phyloP scores from a whole-genome alignment of 1,284 basidiomycete species.

The Sanghuangporus weigelae region DNA sequence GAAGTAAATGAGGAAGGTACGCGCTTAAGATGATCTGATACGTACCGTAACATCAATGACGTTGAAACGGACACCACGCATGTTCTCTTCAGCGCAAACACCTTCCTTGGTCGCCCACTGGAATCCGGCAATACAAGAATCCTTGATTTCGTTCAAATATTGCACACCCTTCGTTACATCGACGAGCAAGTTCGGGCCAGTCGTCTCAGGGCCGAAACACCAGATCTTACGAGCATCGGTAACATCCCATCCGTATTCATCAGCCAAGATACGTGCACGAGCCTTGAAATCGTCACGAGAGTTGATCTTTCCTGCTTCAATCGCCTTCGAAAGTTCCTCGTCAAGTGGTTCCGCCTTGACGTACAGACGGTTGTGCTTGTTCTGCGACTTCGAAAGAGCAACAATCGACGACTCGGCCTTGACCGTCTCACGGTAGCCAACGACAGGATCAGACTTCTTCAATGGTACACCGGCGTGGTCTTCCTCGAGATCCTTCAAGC shows the following conservation, averaged over 20 bases:
- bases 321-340: slow-evolving; percentile 91
- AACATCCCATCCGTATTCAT: slow-evolving; percentile 98
- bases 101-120: slow-evolving; percentile 99
- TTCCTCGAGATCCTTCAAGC: slow-evolving; percentile 99
- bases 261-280: slow-evolving; percentile 93
- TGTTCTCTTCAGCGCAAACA: slow-evolving; percentile 94
- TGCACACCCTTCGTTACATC: slow-evolving; percentile 99
- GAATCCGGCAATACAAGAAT: slow-evolving; percentile 98
- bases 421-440: slow-evolving; percentile 98
- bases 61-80: slow-evolving; percentile 98
- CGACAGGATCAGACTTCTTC: slow-evolving; percentile 98
- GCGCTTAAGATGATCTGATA: slow-evolving; percentile 7
- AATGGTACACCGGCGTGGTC: slow-evolving; percentile 99
- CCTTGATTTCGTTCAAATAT: slow-evolving; percentile 99
- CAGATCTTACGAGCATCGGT: slow-evolving; percentile 99
- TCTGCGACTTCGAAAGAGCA: slow-evolving; percentile 98
- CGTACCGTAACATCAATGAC: slow-evolving; percentile 91
- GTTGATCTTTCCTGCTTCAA: slow-evolving; percentile 84
- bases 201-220: slow-evolving; percentile 99
- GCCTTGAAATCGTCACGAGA: slow-evolving; percentile 97
- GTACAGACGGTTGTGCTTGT: slow-evolving; percentile 99
- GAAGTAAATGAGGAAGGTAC: slow-evolving; percentile 4
- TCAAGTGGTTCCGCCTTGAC: slow-evolving; percentile 90
- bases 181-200: slow-evolving; percentile 94
- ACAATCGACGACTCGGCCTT: slow-evolving; percentile 94